phyloP scores from a whole-genome alignment of 106 monocot genomes.

The Cymbidium sinense region DNA sequence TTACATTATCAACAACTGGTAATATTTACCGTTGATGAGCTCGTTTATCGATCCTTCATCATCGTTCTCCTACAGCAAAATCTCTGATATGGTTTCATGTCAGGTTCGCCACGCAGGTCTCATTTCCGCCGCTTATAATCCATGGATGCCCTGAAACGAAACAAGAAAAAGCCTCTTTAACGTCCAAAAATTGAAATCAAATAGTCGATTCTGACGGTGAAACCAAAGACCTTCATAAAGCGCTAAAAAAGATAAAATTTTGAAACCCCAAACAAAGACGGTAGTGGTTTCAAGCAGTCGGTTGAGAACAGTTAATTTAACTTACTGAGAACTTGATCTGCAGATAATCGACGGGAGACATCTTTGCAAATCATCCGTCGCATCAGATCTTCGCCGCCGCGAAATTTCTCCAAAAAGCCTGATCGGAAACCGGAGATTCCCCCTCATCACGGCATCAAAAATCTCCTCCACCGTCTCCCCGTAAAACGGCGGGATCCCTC shows the following conservation, averaged over 20 bases:
- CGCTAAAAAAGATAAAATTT: neutral
- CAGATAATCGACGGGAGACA: slow-evolving; percentile 50
- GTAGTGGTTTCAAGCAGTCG: neutral
- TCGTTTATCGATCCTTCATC: too few species aligned
- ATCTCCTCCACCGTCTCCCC: slow-evolving; percentile 70
- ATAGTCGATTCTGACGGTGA: neutral
- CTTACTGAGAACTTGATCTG: slow-evolving; percentile 90
- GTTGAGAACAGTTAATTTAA: neutral
- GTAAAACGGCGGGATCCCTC: slow-evolving; percentile 66
- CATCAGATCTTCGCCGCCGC: slow-evolving; percentile 67
- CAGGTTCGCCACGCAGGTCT: neutral
- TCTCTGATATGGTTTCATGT: neutral
- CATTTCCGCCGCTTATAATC: slow-evolving; percentile 14
- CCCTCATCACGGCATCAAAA: slow-evolving; percentile 70
- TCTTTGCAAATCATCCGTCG: slow-evolving; percentile 83
- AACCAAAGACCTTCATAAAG: neutral
- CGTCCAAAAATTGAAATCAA: neutral
- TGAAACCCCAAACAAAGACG: too few species aligned
- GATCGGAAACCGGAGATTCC: slow-evolving; percentile 72
- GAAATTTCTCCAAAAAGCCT: slow-evolving; percentile 47
- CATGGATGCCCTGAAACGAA: slow-evolving; percentile 19
- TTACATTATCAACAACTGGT: neutral
- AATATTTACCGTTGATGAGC: neutral
- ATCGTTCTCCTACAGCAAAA: too few species aligned
- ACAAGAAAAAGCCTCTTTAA: neutral